A percentile compares a stretch with the other conserved stretches of the same genome.
These are phyloP conservation scores for Claviceps capensis DNA, from an alignment of 2,329 filamentous ascomycete genomes.

Conservation along the genomic window DNA sequence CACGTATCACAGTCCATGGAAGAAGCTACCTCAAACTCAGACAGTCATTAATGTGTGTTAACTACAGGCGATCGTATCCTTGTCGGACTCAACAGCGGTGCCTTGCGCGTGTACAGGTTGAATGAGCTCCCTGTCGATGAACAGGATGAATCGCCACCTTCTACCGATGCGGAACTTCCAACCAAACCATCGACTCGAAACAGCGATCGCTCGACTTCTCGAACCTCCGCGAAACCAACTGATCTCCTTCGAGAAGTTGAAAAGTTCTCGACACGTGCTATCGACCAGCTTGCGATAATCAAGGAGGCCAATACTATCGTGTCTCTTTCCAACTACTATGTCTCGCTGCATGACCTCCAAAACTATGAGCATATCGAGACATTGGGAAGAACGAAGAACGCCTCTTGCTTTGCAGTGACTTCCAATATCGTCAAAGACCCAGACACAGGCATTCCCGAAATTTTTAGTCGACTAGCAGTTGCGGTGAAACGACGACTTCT, in stretches of 20 bases:
- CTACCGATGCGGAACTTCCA: constrained; percentile 15
- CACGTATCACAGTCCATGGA: constrained; percentile 22
- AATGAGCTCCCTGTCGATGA: constrained; percentile 45
- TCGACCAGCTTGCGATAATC: constrained; percentile 89
- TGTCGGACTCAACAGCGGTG: constrained; percentile 81
- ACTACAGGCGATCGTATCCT: constrained; percentile 68
- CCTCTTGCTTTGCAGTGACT: constrained; percentile 80
- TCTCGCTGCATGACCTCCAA: constrained; percentile 81
- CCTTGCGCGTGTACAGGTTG: constrained; percentile 78
- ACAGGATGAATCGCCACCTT: constrained; percentile 17
- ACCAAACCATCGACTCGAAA: constrained; percentile 16
- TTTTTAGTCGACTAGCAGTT: constrained; percentile 82
- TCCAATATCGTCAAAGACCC: constrained; percentile 90
- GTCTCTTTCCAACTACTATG: constrained; percentile 77
- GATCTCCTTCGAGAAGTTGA: constrained; percentile 86
- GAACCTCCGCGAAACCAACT: constrained; percentile 40
- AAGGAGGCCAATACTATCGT: constrained; percentile 89
- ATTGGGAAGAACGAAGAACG: constrained; percentile 72
- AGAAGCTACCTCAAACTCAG: not conserved
- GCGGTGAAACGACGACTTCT: constrained; percentile 83
- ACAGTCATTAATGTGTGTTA: not conserved
- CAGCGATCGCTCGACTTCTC: constrained; percentile 16
- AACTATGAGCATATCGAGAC: constrained; percentile 71
- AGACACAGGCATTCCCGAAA: constrained; percentile 76
- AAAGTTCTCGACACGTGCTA: constrained; percentile 77